These are phyloP conservation scores for Yarrowia sp. DNA, from an alignment of 805 yeast species.

Conservation along the genomic window DNA sequence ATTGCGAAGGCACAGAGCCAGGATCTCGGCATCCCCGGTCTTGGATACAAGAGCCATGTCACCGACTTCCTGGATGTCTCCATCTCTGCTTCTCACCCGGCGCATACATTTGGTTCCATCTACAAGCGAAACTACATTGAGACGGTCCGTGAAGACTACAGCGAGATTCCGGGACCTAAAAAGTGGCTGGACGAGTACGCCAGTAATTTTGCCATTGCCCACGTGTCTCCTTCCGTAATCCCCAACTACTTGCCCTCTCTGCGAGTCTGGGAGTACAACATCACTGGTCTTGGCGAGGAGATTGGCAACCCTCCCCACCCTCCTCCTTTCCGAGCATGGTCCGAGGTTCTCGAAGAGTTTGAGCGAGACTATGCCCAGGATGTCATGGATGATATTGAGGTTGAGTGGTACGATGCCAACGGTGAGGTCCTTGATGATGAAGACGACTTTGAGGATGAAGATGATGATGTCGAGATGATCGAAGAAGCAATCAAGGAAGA, in stretches of 20 bases:
- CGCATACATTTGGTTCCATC: slow-evolving; percentile 61
- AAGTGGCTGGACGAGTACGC: slow-evolving; percentile 35
- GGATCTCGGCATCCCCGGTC: slow-evolving; percentile 11
- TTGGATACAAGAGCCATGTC: slow-evolving; percentile 5
- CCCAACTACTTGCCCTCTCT: slow-evolving; percentile 87
- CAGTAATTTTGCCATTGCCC: slow-evolving; percentile 73
- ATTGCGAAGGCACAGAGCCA: slow-evolving; percentile 28
- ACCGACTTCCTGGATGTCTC: slow-evolving; percentile 2
- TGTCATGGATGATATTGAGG: slow-evolving; percentile 47
- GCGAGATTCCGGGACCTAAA: slow-evolving; percentile 55
- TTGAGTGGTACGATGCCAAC: slow-evolving; percentile 40
- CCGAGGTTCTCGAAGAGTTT: slow-evolving; percentile 57
- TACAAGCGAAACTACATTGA: slow-evolving; percentile 72
- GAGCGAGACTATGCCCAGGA: slow-evolving; percentile 51
- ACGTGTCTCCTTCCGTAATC: slow-evolving; percentile 73
- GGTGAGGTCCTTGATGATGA: not conserved
- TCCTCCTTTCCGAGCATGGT: slow-evolving; percentile 60
- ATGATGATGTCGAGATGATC: not conserved
- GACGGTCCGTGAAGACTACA: slow-evolving; percentile 59
- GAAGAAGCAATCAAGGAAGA: slow-evolving; percentile 2
- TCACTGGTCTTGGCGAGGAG: slow-evolving; percentile 58
- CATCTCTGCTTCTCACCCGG: slow-evolving; percentile 3
- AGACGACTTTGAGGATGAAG: slow-evolving; percentile 1
- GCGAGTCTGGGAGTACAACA: slow-evolving; percentile 86
- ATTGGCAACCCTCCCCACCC: slow-evolving; percentile 11